Conservation (phyloP, 225 moss, liverwort and hornwort species). For the Lunularia cruciata region DNA sequence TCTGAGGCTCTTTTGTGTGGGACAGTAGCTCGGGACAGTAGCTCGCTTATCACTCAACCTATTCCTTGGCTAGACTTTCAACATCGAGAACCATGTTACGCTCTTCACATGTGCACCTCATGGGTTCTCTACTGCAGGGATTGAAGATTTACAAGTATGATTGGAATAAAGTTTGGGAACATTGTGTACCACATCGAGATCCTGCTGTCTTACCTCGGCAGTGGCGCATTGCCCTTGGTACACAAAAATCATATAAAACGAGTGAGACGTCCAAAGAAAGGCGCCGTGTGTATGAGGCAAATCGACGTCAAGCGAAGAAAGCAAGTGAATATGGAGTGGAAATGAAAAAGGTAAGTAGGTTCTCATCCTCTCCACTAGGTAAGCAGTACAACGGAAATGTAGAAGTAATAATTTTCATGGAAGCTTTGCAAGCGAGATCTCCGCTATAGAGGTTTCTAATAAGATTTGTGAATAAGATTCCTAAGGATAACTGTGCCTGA, state of each 20-base stretch:
- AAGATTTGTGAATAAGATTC: too few species aligned
- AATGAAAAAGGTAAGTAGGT: conserved; percentile 16
- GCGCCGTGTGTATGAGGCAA: conserved; percentile 61
- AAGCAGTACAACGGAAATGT: too few species aligned
- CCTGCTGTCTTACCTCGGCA: conserved; percentile 75
- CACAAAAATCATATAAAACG: conserved; percentile 76
- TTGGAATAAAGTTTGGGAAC: conserved; percentile 84
- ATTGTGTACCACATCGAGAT: conserved; percentile 82
- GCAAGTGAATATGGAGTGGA: conserved; percentile 11
- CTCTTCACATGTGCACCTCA: neutral
- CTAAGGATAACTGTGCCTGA: too few species aligned
- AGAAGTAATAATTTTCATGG: too few species aligned
- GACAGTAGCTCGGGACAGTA: too few species aligned
- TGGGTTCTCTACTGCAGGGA: conserved; percentile 46
- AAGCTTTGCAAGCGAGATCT: too few species aligned
- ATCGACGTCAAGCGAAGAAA: conserved; percentile 50
- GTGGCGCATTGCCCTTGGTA: conserved; percentile 85
- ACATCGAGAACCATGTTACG: too few species aligned
- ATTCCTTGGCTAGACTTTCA: too few species aligned
- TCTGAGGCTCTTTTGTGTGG: too few species aligned
- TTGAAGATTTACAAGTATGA: conserved; percentile 76
- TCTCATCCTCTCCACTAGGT: neutral
- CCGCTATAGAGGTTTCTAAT: too few species aligned
- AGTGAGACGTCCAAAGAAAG: conserved; percentile 61
- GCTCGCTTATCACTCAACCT: too few species aligned